Base-by-base conservation (phyloP, 257 asterid genomes). In the Salvia rosmarinus region DNA sequence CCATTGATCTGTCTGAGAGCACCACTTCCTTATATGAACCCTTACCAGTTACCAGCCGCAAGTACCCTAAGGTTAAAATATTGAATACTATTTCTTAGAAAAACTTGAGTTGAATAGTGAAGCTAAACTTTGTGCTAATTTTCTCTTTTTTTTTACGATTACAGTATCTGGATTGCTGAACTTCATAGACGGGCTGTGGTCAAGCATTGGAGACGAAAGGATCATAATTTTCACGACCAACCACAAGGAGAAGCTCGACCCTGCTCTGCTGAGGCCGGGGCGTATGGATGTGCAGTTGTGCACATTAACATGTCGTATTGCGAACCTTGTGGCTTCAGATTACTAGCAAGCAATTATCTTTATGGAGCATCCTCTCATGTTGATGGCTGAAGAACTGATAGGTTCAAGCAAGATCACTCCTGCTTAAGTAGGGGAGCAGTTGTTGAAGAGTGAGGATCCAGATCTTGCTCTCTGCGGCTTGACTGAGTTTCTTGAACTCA, bases 121-220 rank as follows among this genome's bases (percentile, higher is more conserved):
- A n/a, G 1, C 23, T 14, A 17, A 16, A 16, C 17, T 52, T 46
- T 1, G 30, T 25, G 34, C 16, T 50, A 8, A 32, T 32, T 32
- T 6, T 62, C 0, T 76, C 19, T 21, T 5, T 60, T 70, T 6
- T 49, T 2, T 32, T 2, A 32, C 87, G 96, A 75, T 89, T 7
- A 87, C 93, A 4, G 60, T 89, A 43, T 87, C 93, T 0, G 93
- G 96, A 20, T 44, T 86, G 21, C 83, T 88, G 49, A 88, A 88
- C 59, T 82, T 86, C 82, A 74, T 80, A 8, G 95, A 88, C 37
- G 92, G 95, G 60, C 23, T 88, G 21, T 84, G 90, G 92, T 84
- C 95, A n/a, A 79, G 89, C 77, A 72, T 82, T 44, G 96, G 92
- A 14, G 90, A 86, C 67, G 89, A 86, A 54, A 65, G 90, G 30